phyloP scores from a whole-genome alignment of 1,284 basidiomycete species.

The Trichosporon faecale region DNA sequence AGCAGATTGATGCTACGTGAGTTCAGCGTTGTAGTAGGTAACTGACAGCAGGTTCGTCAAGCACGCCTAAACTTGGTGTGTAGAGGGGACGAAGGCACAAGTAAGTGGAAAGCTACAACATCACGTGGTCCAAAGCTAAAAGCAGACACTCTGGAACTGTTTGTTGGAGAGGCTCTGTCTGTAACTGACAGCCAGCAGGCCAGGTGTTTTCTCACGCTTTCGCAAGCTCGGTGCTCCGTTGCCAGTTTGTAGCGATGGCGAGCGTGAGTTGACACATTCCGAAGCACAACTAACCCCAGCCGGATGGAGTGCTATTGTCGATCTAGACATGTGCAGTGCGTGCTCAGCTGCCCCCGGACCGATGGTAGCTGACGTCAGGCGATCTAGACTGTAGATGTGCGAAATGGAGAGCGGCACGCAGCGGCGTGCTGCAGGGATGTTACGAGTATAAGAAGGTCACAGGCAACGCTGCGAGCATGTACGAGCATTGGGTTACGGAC shows the following conservation, averaged over 20 bases:
- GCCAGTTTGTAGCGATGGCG: no score
- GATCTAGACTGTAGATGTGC: neutral
- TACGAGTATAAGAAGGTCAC: neutral
- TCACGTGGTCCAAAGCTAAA: no score
- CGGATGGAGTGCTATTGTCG: neutral
- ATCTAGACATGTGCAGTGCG: neutral
- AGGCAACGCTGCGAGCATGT: neutral
- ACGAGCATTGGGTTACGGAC: no score
- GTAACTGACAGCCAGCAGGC: no score
- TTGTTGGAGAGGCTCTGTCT: no score
- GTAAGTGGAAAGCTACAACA: neutral
- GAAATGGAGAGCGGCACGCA: neutral
- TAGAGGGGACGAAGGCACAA: no score
- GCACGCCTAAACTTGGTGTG: neutral
- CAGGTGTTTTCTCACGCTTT: no score
- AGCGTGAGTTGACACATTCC: no score
- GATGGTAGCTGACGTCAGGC: neutral
- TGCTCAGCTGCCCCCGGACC: neutral
- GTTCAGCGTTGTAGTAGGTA: slow-evolving; percentile 42
- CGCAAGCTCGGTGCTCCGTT: no score
- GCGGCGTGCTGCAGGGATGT: neutral
- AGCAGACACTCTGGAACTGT: neutral
- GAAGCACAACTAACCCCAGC: neutral
- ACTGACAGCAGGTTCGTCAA: slow-evolving; percentile 19
- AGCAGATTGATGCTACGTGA: slow-evolving; percentile 92